Conservation (phyloP, 2,329 filamentous ascomycete species). For the Trichoderma sp. region DNA sequence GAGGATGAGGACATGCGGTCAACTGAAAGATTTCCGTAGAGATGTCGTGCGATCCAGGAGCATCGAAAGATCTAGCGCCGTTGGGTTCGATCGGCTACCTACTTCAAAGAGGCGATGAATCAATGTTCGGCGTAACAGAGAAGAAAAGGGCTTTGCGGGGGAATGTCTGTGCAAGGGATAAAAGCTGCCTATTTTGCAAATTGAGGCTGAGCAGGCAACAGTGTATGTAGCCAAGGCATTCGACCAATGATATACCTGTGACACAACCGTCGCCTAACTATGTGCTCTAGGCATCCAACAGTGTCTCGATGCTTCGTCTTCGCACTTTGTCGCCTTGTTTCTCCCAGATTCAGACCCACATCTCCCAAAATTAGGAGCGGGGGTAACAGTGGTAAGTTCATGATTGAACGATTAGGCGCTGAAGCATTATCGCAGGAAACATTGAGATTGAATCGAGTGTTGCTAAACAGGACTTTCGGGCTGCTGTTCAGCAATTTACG, state of each 20-base stretch:
- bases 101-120: neutral
- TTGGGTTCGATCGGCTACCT: neutral
- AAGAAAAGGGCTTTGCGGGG: neutral
- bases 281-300: neutral
- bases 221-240: neutral
- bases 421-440: too few species aligned
- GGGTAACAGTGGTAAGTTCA: too few species aligned
- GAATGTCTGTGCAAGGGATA: too few species aligned
- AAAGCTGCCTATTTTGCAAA: neutral
- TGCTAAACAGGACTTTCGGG: too few species aligned
- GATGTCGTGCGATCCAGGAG: neutral
- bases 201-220: neutral
- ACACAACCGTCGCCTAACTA: neutral
- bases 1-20: neutral
- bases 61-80: neutral
- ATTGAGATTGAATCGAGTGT: neutral
- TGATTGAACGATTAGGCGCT: too few species aligned
- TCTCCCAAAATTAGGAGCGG: neutral
- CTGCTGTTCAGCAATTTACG: too few species aligned
- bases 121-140: neutral
- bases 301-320: neutral
- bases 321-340: neutral
- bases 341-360: neutral
- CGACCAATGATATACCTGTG: too few species aligned
- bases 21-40: neutral